Percentiles rank a stretch among this genome's conserved stretches.
These are phyloP conservation scores for Botrytis cinerea DNA, from an alignment of 2,329 filamentous ascomycete genomes.

Conservation along the genomic window DNA sequence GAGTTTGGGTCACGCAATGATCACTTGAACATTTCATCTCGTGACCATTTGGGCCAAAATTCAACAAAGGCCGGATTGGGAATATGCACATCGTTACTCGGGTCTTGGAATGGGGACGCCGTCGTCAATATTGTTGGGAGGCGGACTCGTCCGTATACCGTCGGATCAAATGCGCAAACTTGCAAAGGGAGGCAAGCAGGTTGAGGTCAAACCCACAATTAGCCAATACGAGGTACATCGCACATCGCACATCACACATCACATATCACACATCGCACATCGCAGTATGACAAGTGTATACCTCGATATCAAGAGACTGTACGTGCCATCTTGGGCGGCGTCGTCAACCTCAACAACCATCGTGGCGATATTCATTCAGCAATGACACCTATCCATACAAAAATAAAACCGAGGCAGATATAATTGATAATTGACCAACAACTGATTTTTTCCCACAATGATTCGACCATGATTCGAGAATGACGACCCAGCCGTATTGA, in stretches of 20 bases:
- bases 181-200: neutral
- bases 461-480: neutral
- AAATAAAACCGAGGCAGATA: neutral
- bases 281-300: neutral
- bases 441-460: neutral
- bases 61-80: neutral
- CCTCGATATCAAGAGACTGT: neutral
- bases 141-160: neutral
- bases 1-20: slow-evolving; percentile 18
- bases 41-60: neutral
- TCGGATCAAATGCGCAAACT: slow-evolving; percentile 5
- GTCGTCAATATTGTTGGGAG: slow-evolving; percentile 2
- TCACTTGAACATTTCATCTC: slow-evolving; percentile 20
- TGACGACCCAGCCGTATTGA: neutral
- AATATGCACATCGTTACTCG: neutral
- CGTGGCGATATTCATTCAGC: slow-evolving; percentile 4
- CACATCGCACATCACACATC: too few species aligned
- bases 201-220: neutral
- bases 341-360: slow-evolving; percentile 4
- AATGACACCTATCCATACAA: neutral
- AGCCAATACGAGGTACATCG: neutral
- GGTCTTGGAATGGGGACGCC: neutral
- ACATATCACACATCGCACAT: too few species aligned
- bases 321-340: neutral
- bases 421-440: neutral